Evolutionary conservation across 1,139 yeast species (phyloP).

Genomic region (Candida labiduridarum): DNA sequence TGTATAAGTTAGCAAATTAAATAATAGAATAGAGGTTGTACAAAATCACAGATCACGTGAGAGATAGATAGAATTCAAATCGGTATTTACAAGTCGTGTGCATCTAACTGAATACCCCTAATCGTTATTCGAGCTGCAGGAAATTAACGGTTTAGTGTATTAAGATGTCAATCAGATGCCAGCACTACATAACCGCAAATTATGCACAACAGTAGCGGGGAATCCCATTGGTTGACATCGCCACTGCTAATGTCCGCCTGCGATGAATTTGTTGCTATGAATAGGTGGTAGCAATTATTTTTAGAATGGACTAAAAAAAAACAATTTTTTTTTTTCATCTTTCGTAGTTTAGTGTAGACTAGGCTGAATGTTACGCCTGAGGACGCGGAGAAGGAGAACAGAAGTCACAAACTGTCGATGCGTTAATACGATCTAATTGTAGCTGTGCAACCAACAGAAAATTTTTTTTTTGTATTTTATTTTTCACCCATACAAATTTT

Average conservation of each 20-base stretch:
- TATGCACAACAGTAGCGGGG: too few relatives aligned
- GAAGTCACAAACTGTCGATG: constrained; percentile 1
- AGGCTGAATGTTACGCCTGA: not conserved
- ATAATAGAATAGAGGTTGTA: not conserved
- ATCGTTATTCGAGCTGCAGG: too few relatives aligned
- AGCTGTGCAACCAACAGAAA: not conserved
- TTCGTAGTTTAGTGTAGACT: too few relatives aligned
- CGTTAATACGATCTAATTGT: not conserved
- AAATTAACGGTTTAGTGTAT: too few relatives aligned
- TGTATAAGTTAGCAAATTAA: not conserved
- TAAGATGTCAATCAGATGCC: too few relatives aligned
- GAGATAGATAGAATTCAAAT: not conserved
- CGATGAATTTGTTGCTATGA: too few relatives aligned
- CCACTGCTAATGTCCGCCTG: too few relatives aligned
- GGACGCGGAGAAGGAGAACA: not conserved
- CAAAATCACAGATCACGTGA: not conserved
- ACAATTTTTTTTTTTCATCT: not conserved
- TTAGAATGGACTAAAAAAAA: not conserved
- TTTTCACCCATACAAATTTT: not conserved
- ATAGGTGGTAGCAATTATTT: too few relatives aligned
- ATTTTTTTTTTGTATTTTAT: not conserved
- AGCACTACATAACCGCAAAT: too few relatives aligned
- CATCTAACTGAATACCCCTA: too few relatives aligned
- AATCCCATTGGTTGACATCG: too few relatives aligned
- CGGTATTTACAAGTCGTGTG: too few relatives aligned